Percentiles rank a stretch among this genome's conserved stretches.
These are phyloP conservation scores for Exophiala sp. DNA, from an alignment of 2,329 filamentous ascomycete species.

Conservation along the genomic window DNA sequence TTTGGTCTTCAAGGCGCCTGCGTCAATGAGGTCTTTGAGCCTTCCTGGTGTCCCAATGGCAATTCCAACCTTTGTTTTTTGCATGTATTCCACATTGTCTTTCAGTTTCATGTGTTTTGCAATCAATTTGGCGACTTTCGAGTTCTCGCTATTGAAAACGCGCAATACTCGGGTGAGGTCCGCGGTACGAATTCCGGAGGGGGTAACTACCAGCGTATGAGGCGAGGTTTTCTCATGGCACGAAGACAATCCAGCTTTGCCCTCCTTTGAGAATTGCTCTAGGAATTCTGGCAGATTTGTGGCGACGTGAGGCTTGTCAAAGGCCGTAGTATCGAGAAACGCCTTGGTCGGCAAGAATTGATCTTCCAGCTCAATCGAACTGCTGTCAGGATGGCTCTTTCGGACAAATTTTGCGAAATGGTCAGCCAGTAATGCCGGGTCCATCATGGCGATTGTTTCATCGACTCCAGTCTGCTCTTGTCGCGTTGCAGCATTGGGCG, in stretches of 20 bases:
- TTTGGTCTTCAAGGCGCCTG: slow-evolving; percentile 68
- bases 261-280: slow-evolving; percentile 52
- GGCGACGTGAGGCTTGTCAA: slow-evolving; percentile 59
- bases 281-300: slow-evolving; percentile 74
- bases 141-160: slow-evolving; percentile 47
- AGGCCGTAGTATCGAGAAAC: slow-evolving; percentile 75
- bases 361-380: slow-evolving; percentile 76
- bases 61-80: slow-evolving; percentile 66
- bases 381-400: slow-evolving; percentile 65
- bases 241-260: slow-evolving; percentile 56
- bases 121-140: slow-evolving; percentile 81
- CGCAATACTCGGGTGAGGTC: slow-evolving; percentile 58
- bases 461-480: slow-evolving; percentile 44
- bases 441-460: slow-evolving; percentile 72
- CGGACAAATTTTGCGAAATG: slow-evolving; percentile 73
- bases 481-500: not conserved
- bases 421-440: slow-evolving; percentile 75
- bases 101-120: slow-evolving; percentile 96
- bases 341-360: slow-evolving; percentile 70
- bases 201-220: slow-evolving; percentile 84
- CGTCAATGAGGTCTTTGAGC: slow-evolving; percentile 72
- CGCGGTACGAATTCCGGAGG: slow-evolving; percentile 76
- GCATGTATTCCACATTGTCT: slow-evolving; percentile 72
- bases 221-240: slow-evolving; percentile 65
- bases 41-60: slow-evolving; percentile 85